Percentiles rank a stretch among this genome's conserved stretches.
Conservation (phyloP, 169 alveolate genomes). For the Plasmodium reichenowi region DNA sequence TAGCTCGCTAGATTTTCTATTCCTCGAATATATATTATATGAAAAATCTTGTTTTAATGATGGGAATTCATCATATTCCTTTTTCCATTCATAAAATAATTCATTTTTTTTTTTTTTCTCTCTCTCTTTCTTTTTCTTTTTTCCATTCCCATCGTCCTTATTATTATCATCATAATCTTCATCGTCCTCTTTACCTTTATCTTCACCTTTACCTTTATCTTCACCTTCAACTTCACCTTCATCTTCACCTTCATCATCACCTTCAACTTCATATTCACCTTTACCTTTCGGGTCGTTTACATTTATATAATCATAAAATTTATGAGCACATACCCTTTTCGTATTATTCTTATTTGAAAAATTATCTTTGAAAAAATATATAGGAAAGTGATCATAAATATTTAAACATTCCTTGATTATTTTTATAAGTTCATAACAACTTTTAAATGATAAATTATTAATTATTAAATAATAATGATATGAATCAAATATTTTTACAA, state of each 20-base stretch:
- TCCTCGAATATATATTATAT: background rate
- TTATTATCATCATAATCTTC: too few species aligned
- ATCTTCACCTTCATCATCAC: background rate
- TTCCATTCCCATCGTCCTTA: background rate
- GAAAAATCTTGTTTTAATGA: slow-evolving; percentile 16
- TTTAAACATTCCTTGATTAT: slow-evolving; percentile 66
- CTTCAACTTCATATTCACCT: background rate
- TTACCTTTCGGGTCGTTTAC: slow-evolving; percentile 16
- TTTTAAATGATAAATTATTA: slow-evolving; percentile 42
- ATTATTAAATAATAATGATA: slow-evolving; percentile 41
- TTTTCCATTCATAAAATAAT: background rate
- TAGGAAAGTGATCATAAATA: slow-evolving; percentile 63
- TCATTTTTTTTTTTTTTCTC: background rate
- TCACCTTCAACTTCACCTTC: background rate
- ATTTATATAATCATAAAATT: slow-evolving; percentile 52
- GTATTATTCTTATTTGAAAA: background rate
- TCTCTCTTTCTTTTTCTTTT: background rate
- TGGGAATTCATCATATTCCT: slow-evolving; percentile 5
- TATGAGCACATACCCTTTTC: background rate
- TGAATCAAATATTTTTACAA: slow-evolving; percentile 47
- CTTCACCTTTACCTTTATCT: background rate
- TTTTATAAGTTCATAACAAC: slow-evolving; percentile 32
- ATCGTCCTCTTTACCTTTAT: too few species aligned
- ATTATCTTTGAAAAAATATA: slow-evolving; percentile 54
- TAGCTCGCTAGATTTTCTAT: background rate